Evolutionary conservation across 768 basidiomycete genomes (phyloP).

Genomic region (Boletellus ananiceps): DNA sequence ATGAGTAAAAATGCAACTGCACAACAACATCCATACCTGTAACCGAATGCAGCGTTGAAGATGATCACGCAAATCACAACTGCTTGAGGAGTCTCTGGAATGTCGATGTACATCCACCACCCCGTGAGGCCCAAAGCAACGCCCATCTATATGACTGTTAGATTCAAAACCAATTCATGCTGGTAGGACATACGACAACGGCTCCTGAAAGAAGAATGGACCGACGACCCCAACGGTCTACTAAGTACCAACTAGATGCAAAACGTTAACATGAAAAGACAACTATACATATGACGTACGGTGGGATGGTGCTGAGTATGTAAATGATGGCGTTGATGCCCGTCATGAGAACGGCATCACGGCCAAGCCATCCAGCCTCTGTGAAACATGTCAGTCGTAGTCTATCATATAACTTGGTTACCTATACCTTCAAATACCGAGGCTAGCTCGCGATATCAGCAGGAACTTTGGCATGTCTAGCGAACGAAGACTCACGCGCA

Average conservation of each 20-base stretch:
- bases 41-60: constrained; percentile 93
- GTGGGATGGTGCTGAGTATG: constrained; percentile 72
- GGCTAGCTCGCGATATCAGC: constrained; percentile 40
- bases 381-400: constrained; percentile 12
- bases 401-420: background rate
- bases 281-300: constrained; percentile 46
- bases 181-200: constrained; percentile 50
- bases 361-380: constrained; percentile 95
- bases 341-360: constrained; percentile 93
- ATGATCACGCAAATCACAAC: constrained; percentile 87
- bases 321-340: constrained; percentile 89
- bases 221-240: constrained; percentile 87
- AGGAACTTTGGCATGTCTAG: background rate
- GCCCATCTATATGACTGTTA: constrained; percentile 60
- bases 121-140: constrained; percentile 74
- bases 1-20: constrained; percentile 1
- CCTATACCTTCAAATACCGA: constrained; percentile 84
- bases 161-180: background rate
- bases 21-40: constrained; percentile 44
- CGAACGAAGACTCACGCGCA: constrained; percentile 58
- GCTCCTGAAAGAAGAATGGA: constrained; percentile 85
- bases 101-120: constrained; percentile 92
- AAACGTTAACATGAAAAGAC: constrained; percentile 6
- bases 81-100: constrained; percentile 77
- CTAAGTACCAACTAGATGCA: constrained; percentile 77